A percentile compares a stretch with the other conserved stretches of the same genome.
These are phyloP conservation scores for Conticribra guillardii DNA, from an alignment of 108 stramenopile species.

Conservation along the genomic window DNA sequence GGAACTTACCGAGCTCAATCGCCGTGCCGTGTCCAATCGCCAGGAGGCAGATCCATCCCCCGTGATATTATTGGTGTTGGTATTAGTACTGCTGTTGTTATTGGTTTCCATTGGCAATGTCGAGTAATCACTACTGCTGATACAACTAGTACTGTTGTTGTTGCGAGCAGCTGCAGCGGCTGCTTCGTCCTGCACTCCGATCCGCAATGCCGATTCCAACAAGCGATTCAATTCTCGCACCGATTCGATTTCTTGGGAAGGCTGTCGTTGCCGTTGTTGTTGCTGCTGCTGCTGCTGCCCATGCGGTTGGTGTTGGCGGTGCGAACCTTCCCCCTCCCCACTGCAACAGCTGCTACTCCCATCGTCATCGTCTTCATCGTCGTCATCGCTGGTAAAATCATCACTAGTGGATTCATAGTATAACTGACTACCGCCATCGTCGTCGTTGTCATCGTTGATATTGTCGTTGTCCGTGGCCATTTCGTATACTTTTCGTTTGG, in stretches of 20 bases:
- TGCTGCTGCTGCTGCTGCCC: not conserved
- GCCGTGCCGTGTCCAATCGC: conserved; percentile 40
- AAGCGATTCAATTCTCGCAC: conserved; percentile 39
- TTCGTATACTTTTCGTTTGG: not conserved
- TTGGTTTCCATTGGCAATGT: not conserved
- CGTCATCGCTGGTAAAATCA: not conserved
- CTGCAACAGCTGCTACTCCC: no score
- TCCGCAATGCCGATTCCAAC: conserved; percentile 42
- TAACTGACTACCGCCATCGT: not conserved
- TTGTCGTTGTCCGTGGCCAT: not conserved
- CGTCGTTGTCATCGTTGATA: not conserved
- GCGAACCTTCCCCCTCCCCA: no score
- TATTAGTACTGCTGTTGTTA: not conserved
- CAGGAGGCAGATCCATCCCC: conserved; percentile 17
- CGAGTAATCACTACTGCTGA: not conserved
- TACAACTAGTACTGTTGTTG: not conserved
- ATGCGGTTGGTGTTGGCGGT: not conserved
- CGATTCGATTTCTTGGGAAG: conserved; percentile 15
- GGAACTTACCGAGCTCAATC: conserved; percentile 41
- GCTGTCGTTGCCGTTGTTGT: not conserved
- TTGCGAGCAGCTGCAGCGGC: not conserved
- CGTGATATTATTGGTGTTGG: no score
- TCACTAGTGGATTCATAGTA: no score
- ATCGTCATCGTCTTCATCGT: not conserved
- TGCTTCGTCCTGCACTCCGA: conserved; percentile 22